Percentiles rank a stretch among this genome's conserved stretches.
phyloP scores from a whole-genome alignment of 305 asterid genomes.

The Salvia sclarea region DNA sequence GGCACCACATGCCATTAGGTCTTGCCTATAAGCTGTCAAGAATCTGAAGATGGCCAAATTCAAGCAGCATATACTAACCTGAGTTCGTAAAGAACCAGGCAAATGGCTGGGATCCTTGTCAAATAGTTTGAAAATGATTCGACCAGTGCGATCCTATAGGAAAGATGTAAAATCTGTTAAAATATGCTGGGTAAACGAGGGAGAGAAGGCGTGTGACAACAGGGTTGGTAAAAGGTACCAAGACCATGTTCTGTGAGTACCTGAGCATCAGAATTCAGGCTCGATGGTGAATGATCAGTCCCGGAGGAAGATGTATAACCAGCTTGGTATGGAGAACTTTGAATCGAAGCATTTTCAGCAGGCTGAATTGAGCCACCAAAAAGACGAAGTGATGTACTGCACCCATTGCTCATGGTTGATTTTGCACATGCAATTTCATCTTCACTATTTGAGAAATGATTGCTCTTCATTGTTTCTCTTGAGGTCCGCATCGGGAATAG shows the following conservation, averaged over 20 bases:
- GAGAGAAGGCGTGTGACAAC: background rate
- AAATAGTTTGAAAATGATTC: constrained; percentile 77
- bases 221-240: constrained; percentile 12
- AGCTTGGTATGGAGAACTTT: constrained; percentile 62
- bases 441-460: constrained; percentile 40
- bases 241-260: constrained; percentile 35
- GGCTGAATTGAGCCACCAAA: constrained; percentile 55
- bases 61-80: constrained; percentile 50
- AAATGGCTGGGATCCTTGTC: constrained; percentile 93
- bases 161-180: constrained; percentile 19
- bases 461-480: constrained; percentile 46
- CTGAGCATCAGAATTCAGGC: constrained; percentile 67
- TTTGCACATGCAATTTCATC: constrained; percentile 39
- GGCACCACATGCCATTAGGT: constrained; percentile 20
- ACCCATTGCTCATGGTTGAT: constrained; percentile 42
- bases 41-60: constrained; percentile 4
- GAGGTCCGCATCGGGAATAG: constrained; percentile 64
- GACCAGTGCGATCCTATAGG: constrained; percentile 79
- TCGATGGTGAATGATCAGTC: constrained; percentile 83
- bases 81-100: constrained; percentile 67
- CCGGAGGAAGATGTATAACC: constrained; percentile 79
- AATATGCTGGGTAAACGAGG: constrained; percentile 16
- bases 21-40: constrained; percentile 26
- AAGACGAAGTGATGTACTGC: constrained; percentile 75
- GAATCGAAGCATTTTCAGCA: constrained; percentile 54